A percentile compares a stretch with the other conserved stretches of the same genome.
Conservation (phyloP, 106 monocot genomes). For the Triglochin maritima region DNA sequence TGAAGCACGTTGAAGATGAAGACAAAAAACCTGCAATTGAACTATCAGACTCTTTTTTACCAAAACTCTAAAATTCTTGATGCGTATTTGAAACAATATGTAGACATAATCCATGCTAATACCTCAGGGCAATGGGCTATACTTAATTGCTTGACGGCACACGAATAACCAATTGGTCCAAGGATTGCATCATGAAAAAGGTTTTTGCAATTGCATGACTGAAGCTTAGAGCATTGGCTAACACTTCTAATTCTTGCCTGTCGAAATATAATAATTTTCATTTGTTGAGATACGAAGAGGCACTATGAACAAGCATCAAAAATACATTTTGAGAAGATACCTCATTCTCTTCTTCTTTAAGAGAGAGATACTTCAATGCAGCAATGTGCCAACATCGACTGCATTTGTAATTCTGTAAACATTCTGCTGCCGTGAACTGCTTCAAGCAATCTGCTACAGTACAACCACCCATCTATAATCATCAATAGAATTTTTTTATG, state of each 20-base stretch:
- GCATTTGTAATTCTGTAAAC: conserved; percentile 57
- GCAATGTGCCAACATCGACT: conserved; percentile 58
- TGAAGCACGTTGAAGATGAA: conserved; percentile 79
- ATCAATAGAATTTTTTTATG: neutral
- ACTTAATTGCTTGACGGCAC: conserved; percentile 46
- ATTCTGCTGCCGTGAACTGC: conserved; percentile 49
- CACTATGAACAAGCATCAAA: neutral
- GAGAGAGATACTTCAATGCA: conserved; percentile 52
- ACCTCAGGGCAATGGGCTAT: conserved; percentile 69
- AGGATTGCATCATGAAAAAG: conserved; percentile 46
- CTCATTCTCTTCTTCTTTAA: conserved; percentile 42
- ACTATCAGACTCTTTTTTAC: conserved; percentile 1
- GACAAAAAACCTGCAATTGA: conserved; percentile 59
- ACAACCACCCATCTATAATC: conserved; percentile 49
- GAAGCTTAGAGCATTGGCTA: conserved; percentile 39
- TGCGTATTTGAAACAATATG: neutral
- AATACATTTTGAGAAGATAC: conserved; percentile 26
- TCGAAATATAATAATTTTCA: neutral
- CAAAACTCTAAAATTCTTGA: neutral
- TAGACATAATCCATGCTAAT: neutral
- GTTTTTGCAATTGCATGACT: conserved; percentile 59
- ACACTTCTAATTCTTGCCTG: conserved; percentile 52
- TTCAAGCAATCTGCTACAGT: conserved; percentile 61
- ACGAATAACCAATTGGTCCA: conserved; percentile 34
- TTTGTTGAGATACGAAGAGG: neutral